phyloP scores from a whole-genome alignment of 345 rosid species.

The Carallia pectinifolia region DNA sequence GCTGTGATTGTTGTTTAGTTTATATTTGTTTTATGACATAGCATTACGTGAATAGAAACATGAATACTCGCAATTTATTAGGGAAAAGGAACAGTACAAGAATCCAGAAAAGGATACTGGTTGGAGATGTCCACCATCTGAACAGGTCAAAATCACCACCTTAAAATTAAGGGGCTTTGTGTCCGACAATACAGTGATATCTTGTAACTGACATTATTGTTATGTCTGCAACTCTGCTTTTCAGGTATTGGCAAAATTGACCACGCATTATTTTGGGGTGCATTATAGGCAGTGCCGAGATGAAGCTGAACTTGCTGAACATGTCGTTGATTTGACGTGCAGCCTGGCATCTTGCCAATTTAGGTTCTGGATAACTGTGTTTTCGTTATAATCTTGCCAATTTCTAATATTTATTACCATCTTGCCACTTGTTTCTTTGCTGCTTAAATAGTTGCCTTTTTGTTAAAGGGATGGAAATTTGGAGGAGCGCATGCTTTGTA shows the following conservation, averaged over 20 bases:
- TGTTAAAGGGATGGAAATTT: no score
- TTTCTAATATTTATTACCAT: no score
- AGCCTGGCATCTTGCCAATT: constrained; percentile 86
- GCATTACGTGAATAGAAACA: constrained; percentile 7
- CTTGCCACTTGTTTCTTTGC: background rate
- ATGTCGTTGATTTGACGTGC: constrained; percentile 74
- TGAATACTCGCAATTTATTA: constrained; percentile 30
- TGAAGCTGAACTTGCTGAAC: constrained; percentile 95
- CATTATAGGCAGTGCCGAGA: constrained; percentile 84
- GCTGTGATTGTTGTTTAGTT: background rate
- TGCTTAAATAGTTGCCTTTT: background rate
- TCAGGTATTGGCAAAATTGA: constrained; percentile 72
- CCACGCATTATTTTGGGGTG: constrained; percentile 62
- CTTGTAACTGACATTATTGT: background rate
- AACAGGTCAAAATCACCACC: constrained; percentile 59
- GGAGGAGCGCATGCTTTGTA: no score
- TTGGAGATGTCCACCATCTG: constrained; percentile 81
- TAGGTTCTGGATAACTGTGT: constrained; percentile 39
- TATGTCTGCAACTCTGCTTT: constrained; percentile 12
- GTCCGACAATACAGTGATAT: background rate
- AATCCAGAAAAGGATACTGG: constrained; percentile 42
- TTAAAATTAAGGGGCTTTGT: constrained; percentile 6
- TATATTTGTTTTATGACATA: background rate
- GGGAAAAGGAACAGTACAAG: constrained; percentile 85
- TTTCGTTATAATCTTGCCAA: background rate